A percentile compares a stretch with the other conserved stretches of the same genome.
phyloP scores from a whole-genome alignment of 2,329 filamentous ascomycete species.

The Fusarium xylarioides region DNA sequence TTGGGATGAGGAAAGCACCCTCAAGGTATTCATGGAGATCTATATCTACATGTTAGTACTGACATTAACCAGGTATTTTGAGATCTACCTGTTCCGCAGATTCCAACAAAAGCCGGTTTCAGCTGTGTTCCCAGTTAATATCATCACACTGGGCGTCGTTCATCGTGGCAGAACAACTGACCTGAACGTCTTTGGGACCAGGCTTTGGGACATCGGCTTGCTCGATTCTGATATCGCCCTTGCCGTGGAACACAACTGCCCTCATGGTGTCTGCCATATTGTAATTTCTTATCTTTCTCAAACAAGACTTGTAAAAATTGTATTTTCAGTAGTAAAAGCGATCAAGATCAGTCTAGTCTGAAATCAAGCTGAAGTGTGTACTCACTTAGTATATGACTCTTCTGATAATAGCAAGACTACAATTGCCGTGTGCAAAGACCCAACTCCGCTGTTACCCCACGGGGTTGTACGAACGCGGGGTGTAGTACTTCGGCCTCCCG shows the following conservation, averaged over 20 bases:
- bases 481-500: neutral
- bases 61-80: neutral
- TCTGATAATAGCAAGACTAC: no score
- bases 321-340: fast-evolving
- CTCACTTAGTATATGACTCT: neutral
- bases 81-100: neutral
- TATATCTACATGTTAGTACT: neutral
- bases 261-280: neutral
- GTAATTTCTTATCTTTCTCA: no score
- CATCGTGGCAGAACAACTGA: neutral
- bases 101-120: neutral
- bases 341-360: neutral
- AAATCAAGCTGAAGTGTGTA: neutral
- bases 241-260: neutral
- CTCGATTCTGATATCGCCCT: neutral
- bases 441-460: neutral
- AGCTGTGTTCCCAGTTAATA: neutral
- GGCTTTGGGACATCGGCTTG: neutral
- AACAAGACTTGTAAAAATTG: no score
- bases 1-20: neutral
- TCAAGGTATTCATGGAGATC: neutral
- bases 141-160: no score
- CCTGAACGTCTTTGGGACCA: neutral
- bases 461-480: neutral
- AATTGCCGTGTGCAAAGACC: neutral